A percentile compares a stretch with the other conserved stretches of the same genome.
These are phyloP conservation scores for Saccharomycopsis javanensis DNA, from an alignment of 805 yeast genomes.

Conservation along the genomic window DNA sequence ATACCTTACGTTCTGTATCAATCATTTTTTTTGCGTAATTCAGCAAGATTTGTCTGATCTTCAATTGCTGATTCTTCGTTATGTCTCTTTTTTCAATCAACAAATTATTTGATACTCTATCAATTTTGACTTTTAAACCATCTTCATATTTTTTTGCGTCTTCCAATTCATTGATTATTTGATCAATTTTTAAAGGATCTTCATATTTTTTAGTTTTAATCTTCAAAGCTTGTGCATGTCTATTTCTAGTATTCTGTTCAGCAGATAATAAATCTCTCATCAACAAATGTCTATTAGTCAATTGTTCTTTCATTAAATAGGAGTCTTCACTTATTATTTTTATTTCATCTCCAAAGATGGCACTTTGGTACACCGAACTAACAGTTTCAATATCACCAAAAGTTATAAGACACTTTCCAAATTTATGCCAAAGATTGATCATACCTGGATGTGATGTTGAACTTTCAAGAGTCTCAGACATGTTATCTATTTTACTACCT, in stretches of 20 bases:
- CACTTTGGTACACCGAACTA: conserved; percentile 61
- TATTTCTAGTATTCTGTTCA: conserved; percentile 59
- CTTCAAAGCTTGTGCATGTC: conserved; percentile 61
- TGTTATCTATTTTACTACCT: conserved; percentile 35
- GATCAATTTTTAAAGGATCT: conserved; percentile 84
- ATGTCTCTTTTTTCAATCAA: conserved; percentile 59
- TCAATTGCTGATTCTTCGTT: conserved; percentile 45
- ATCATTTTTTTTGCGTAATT: conserved; percentile 60
- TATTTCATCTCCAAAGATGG: conserved; percentile 68
- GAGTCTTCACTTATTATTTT: conserved; percentile 60
- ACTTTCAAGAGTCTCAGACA: conserved; percentile 35
- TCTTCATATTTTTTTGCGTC: conserved; percentile 70
- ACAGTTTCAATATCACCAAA: conserved; percentile 71
- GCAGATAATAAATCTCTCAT: conserved; percentile 85
- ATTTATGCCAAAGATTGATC: conserved; percentile 67
- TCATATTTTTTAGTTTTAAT: conserved; percentile 64
- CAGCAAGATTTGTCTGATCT: conserved; percentile 45
- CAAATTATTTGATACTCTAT: conserved; percentile 81
- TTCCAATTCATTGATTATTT: conserved; percentile 72
- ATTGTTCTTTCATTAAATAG: conserved; percentile 80
- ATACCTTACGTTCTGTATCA: conserved; percentile 75
- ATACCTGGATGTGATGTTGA: conserved; percentile 44
- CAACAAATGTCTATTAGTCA: conserved; percentile 83
- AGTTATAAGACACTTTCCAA: conserved; percentile 56
- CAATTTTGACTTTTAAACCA: conserved; percentile 64